Percentiles rank a stretch among this genome's conserved stretches.
Conservation (phyloP, 495 filamentous ascomycete species). For the Parathielavia hyrcaniae region DNA sequence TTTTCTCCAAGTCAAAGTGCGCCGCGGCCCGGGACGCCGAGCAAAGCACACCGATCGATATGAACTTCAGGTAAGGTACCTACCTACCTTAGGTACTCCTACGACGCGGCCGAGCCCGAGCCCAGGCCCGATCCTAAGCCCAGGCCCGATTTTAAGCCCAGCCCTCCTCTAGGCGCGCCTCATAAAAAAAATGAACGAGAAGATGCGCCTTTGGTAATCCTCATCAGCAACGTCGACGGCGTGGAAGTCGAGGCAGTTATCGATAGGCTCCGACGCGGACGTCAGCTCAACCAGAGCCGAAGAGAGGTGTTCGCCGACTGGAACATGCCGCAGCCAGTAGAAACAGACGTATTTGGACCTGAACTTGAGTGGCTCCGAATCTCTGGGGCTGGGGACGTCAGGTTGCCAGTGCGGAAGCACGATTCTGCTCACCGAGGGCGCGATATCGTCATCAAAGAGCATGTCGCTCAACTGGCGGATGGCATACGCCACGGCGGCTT, state of each 20-base stretch:
- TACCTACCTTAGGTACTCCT: no score
- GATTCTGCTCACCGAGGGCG: background rate
- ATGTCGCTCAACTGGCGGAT: background rate
- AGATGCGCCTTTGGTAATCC: background rate
- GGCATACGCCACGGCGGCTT: background rate
- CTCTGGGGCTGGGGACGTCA: background rate
- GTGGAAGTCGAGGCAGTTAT: conserved; percentile 2
- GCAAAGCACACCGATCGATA: no score
- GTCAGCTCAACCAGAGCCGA: background rate
- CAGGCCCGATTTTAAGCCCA: background rate
- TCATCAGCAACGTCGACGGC: background rate
- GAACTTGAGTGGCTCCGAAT: background rate
- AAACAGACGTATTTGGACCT: background rate
- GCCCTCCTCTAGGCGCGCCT: background rate
- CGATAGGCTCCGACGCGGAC: background rate
- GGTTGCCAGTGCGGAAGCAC: background rate
- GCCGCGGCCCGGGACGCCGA: no score
- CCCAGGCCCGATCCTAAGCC: background rate
- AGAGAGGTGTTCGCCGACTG: background rate
- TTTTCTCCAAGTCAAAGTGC: no score
- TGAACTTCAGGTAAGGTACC: no score
- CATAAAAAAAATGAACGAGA: background rate
- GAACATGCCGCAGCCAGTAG: conserved; percentile 2
- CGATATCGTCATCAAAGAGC: background rate
- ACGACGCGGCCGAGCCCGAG: no score